phyloP scores from a whole-genome alignment of 352 stramenopile species.

The Phytophthora hibernalis region DNA sequence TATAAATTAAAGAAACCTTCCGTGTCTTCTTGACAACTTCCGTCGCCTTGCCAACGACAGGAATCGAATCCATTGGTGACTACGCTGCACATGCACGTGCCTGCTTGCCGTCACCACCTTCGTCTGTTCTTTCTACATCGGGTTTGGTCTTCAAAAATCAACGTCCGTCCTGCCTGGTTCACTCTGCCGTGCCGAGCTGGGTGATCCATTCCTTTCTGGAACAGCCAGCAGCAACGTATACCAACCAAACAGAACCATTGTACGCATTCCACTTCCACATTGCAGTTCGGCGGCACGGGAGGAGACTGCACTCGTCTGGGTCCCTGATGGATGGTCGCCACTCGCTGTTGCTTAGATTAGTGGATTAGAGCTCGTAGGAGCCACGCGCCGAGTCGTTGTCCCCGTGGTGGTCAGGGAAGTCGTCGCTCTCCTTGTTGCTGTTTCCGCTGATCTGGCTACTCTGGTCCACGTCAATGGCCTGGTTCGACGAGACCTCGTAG shows the following conservation, averaged over 20 bases:
- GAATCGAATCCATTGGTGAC: conserved; percentile 18
- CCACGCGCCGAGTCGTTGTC: conserved; percentile 72
- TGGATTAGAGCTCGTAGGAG: conserved; percentile 79
- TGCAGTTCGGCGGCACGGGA: conserved; percentile 16
- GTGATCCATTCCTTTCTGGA: conserved; percentile 35
- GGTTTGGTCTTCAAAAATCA: conserved; percentile 40
- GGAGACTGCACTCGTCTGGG: conserved; percentile 35
- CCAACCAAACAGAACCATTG: conserved; percentile 27
- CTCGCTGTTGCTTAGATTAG: conserved; percentile 29
- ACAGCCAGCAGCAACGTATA: conserved; percentile 26
- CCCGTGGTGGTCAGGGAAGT: conserved; percentile 79
- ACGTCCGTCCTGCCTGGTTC: conserved; percentile 30
- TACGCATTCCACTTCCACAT: conserved; percentile 41
- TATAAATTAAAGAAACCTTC: conserved; percentile 44
- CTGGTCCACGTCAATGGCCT: conserved; percentile 54
- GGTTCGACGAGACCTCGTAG: conserved; percentile 51
- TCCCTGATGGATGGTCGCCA: conserved; percentile 17
- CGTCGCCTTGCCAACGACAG: conserved; percentile 12
- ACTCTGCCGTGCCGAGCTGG: conserved; percentile 17
- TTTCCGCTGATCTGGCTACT: conserved; percentile 74
- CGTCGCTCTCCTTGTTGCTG: conserved; percentile 72
- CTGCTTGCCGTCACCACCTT: conserved; percentile 9
- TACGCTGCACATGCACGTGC: background rate
- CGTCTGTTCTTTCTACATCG: conserved; percentile 30
- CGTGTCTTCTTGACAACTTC: conserved; percentile 23